These are phyloP conservation scores for Cutaneotrichosporon dermatis DNA, from an alignment of 1,284 basidiomycete genomes.

Conservation along the genomic window DNA sequence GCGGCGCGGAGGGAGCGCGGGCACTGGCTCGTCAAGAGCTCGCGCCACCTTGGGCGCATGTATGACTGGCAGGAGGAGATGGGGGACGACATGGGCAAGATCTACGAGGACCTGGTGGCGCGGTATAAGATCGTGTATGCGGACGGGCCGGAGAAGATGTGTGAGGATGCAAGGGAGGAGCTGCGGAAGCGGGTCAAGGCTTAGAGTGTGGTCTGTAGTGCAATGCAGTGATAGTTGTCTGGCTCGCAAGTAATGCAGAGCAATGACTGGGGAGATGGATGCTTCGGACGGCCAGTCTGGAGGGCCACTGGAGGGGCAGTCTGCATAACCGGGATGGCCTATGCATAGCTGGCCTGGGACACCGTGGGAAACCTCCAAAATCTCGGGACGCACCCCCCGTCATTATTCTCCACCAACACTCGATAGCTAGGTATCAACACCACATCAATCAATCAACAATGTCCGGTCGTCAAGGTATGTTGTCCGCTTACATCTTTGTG, in stretches of 20 bases:
- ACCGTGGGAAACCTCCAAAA: conserved; percentile 2
- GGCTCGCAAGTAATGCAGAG: too few relatives aligned
- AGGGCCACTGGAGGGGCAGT: neutral
- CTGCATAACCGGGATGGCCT: too few relatives aligned
- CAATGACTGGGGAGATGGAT: neutral
- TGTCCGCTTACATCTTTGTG: too few relatives aligned
- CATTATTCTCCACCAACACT: neutral
- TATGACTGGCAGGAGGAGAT: conserved; percentile 20
- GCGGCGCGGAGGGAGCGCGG: conserved; percentile 15
- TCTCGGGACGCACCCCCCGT: neutral
- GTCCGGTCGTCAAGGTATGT: conserved; percentile 1
- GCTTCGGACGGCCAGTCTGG: neutral
- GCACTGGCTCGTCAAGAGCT: conserved; percentile 18
- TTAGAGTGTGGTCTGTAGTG: too few relatives aligned
- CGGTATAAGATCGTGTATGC: conserved; percentile 13
- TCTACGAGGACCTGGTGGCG: conserved; percentile 11
- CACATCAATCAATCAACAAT: neutral
- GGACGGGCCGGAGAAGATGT: conserved; percentile 8
- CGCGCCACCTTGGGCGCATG: conserved; percentile 14
- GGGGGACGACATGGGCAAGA: conserved; percentile 17
- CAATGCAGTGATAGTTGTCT: too few relatives aligned
- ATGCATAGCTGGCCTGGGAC: too few relatives aligned
- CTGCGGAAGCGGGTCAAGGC: neutral
- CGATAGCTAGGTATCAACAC: neutral
- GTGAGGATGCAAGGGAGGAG: conserved; percentile 1